Evolutionary conservation across 1,284 basidiomycete species (phyloP), one percentile per base, ranked within the genome.

Genomic region (Rhodotorula mucilaginosa): DNA sequence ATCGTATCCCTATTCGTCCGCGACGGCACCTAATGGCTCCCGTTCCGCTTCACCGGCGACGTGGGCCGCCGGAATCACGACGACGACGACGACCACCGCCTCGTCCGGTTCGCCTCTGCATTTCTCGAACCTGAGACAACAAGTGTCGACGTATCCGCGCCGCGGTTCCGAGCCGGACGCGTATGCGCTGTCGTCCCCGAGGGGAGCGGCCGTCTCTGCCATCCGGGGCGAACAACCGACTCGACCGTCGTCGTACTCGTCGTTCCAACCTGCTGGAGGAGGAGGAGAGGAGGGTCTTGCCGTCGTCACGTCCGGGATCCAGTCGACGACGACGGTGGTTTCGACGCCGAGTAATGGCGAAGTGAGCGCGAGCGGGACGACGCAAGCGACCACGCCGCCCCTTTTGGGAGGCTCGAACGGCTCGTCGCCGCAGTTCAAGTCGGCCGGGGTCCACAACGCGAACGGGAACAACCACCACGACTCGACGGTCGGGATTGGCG

Each of bases 321-420:
- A 18, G 63, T 15, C 5, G 54, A 4, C 51, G 23, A 54, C 31
- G 16, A 52, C 39, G 62, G 39, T 23, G 26, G 48, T 26, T n/a
- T 39, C 58, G 58, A 58, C 34, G 58, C 57, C 57, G 31, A 44
- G 58, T 7, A 44, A 15, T 13, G 34, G 58, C 34, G 34, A 44
- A 23, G 58, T 19, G 44, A 63, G 39, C n/a, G 61, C 47, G 47
- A 47, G 58, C 51, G 65, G 59, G 34, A 67, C 52, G 58, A 67
- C 65, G 19, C 54, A 34, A 26, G 52, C 31, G 51, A 63, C 61
- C 51, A 63, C 61, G 64, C 51, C 61, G 34, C 26, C 26, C 13
- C 39, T 44, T 13, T 5, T 56, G 3, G 48, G 18, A 5, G 61
- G 49, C 8, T 34, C 48, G 49, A 26, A 13, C 47, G 29, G 13